Conservation (phyloP, 768 basidiomycete species). For the Cantharellus anzutake region DNA sequence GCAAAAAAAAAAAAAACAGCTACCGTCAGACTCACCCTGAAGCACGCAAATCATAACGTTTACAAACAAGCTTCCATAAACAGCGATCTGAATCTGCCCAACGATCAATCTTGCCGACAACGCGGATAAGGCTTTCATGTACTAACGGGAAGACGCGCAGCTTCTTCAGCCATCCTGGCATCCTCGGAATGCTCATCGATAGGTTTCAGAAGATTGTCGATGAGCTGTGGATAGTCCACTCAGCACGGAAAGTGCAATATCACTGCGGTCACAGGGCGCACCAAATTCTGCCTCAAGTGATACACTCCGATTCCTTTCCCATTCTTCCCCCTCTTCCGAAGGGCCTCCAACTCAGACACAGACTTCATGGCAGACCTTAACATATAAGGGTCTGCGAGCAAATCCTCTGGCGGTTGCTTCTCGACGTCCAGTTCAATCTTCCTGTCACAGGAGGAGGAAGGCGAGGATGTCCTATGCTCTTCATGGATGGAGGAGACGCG, state of each 20-base stretch:
- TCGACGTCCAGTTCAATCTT: too few relatives aligned
- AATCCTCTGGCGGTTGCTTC: too few relatives aligned
- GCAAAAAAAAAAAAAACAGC: background rate
- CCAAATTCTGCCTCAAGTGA: conserved; percentile 56
- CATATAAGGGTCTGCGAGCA: conserved; percentile 54
- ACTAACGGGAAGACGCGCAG: conserved; percentile 44
- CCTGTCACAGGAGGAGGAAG: too few relatives aligned
- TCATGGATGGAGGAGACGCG: too few relatives aligned
- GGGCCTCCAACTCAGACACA: conserved; percentile 39
- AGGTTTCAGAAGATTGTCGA: conserved; percentile 69
- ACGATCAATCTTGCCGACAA: background rate
- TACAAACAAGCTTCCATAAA: conserved; percentile 62
- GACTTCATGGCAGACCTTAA: conserved; percentile 41
- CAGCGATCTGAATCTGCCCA: conserved; percentile 64
- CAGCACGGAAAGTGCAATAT: background rate
- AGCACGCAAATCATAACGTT: conserved; percentile 57
- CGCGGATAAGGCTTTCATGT: background rate
- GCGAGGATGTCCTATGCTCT: too few relatives aligned
- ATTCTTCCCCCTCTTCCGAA: conserved; percentile 35
- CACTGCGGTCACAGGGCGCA: conserved; percentile 15
- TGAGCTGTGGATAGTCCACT: conserved; percentile 36
- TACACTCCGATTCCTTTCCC: conserved; percentile 48
- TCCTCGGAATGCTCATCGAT: conserved; percentile 81
- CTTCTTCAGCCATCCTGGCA: conserved; percentile 48
- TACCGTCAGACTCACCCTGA: conserved; percentile 34